phyloP scores from a whole-genome alignment of 345 rosid species.

The Viola odorata region DNA sequence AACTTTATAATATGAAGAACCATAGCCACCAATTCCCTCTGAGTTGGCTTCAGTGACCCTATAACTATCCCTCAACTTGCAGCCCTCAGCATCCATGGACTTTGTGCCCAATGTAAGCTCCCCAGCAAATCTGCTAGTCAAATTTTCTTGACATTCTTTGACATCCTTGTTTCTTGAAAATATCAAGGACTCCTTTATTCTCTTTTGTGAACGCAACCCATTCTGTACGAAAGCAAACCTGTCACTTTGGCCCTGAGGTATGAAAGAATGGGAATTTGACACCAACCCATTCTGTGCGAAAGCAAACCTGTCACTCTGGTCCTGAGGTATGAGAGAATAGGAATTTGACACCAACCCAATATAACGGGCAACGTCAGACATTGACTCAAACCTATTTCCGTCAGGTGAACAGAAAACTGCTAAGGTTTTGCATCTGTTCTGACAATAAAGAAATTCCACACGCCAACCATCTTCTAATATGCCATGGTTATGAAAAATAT shows the following conservation, averaged over 20 bases:
- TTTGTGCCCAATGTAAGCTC: constrained; percentile 10
- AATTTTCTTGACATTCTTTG: constrained; percentile 20
- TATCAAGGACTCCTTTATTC: constrained; percentile 22
- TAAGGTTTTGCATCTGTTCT: constrained; percentile 12
- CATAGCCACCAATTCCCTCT: constrained; percentile 9
- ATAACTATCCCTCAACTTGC: constrained; percentile 9
- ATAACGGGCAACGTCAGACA: constrained; percentile 27
- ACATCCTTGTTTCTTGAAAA: constrained; percentile 20
- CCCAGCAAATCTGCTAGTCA: constrained; percentile 14
- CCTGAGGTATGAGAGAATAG: constrained; percentile 16
- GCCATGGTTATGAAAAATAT: constrained; percentile 14
- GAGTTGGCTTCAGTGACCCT: constrained; percentile 6
- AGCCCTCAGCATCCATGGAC: constrained; percentile 7
- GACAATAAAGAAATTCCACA: constrained; percentile 15
- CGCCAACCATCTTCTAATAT: constrained; percentile 16
- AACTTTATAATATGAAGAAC: constrained; percentile 16
- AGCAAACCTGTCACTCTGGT: constrained; percentile 13
- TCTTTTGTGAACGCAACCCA: constrained; percentile 12
- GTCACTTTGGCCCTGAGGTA: constrained; percentile 17
- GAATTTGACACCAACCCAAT: constrained; percentile 26
- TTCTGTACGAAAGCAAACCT: constrained; percentile 19
- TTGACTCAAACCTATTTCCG: constrained; percentile 27
- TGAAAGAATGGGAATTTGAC: constrained; percentile 20
- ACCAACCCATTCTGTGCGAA: constrained; percentile 11
- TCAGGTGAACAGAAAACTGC: constrained; percentile 18